These are phyloP conservation scores for Tremella yokohamensis DNA, from an alignment of 768 basidiomycete genomes.

Conservation along the genomic window DNA sequence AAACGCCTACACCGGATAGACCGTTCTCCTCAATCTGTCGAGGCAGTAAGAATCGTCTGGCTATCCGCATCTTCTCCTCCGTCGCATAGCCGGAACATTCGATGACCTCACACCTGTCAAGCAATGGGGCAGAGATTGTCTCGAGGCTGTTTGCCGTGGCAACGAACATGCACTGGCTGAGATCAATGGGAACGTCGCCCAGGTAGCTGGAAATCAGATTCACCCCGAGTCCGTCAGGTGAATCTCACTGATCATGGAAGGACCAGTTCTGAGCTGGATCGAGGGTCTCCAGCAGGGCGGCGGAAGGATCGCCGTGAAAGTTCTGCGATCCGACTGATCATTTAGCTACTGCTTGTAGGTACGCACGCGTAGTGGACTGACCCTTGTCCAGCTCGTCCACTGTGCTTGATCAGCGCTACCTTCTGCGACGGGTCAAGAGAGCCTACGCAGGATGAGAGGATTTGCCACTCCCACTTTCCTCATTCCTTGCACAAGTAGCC, in stretches of 20 bases:
- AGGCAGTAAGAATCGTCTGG: conserved; percentile 77
- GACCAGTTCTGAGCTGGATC: conserved; percentile 82
- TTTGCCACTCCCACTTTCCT: conserved; percentile 77
- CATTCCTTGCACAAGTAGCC: conserved; percentile 72
- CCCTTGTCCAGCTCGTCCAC: conserved; percentile 84
- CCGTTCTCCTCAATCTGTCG: conserved; percentile 82
- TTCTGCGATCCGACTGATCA: conserved; percentile 53
- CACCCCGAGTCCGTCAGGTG: neutral
- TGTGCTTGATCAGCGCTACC: neutral
- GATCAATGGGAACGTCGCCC: conserved; percentile 58
- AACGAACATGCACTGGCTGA: conserved; percentile 84
- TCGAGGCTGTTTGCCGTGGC: conserved; percentile 88
- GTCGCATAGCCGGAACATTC: conserved; percentile 72
- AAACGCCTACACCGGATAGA: conserved; percentile 61
- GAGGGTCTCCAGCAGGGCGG: conserved; percentile 83
- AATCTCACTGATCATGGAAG: conserved; percentile 76
- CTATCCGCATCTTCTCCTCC: conserved; percentile 87
- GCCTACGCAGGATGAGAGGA: conserved; percentile 63
- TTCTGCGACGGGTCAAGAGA: neutral
- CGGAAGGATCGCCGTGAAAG: conserved; percentile 87
- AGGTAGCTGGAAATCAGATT: conserved; percentile 19
- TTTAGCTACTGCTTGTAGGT: neutral
- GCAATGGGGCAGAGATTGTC: conserved; percentile 78
- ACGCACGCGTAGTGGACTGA: conserved; percentile 1
- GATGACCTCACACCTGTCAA: conserved; percentile 86